These are phyloP conservation scores for Entomophthora muscae DNA, from an alignment of 371 early-diverging fungal genomes.

Conservation along the genomic window DNA sequence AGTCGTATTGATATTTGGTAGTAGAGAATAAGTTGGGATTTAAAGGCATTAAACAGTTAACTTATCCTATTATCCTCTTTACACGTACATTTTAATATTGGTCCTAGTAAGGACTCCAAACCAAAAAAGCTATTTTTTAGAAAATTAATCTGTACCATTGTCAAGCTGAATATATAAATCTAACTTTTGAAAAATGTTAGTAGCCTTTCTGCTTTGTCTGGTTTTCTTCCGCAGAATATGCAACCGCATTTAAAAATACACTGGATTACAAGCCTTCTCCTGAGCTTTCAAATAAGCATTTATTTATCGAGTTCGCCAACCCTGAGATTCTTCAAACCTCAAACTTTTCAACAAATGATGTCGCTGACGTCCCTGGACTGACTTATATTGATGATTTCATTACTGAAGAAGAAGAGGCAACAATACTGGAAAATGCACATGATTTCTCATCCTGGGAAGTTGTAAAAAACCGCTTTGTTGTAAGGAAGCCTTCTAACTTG, in stretches of 20 bases:
- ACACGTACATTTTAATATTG: too few species aligned
- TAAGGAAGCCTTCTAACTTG: background rate
- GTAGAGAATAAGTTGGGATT: too few species aligned
- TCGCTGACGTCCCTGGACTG: slow-evolving; percentile 9
- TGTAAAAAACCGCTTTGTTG: slow-evolving; percentile 10
- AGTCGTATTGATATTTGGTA: too few species aligned
- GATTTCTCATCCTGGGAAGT: slow-evolving; percentile 2
- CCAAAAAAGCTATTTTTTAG: too few species aligned
- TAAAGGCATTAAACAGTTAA: too few species aligned
- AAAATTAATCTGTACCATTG: too few species aligned
- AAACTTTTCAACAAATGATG: slow-evolving; percentile 9
- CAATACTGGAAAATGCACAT: slow-evolving; percentile 8
- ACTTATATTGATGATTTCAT: slow-evolving; percentile 10
- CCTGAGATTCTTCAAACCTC: background rate
- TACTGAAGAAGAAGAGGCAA: slow-evolving; percentile 7
- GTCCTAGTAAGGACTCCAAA: too few species aligned
- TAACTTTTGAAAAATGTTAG: too few species aligned
- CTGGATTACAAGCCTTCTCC: slow-evolving; percentile 8
- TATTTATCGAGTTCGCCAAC: slow-evolving; percentile 10
- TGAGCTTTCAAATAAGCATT: background rate
- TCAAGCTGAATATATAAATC: too few species aligned
- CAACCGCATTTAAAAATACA: background rate
- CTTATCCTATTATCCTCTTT: too few species aligned
- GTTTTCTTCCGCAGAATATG: slow-evolving; percentile 7
- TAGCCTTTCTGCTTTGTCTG: slow-evolving; percentile 12